A percentile compares a stretch with the other conserved stretches of the same genome.
Conservation (phyloP, 129 eudicot genomes). For the Ambrosia artemisiifolia region DNA sequence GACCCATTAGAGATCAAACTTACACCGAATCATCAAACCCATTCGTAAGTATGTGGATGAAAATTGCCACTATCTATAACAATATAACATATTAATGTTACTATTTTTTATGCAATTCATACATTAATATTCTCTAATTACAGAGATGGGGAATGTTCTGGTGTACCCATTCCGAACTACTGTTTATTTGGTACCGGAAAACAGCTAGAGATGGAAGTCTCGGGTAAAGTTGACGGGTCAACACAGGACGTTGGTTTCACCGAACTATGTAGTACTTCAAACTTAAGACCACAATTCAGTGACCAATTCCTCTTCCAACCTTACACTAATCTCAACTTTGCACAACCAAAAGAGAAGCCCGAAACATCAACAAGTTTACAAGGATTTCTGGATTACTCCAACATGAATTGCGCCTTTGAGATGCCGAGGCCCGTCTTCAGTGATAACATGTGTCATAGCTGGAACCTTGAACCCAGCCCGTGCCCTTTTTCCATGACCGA, state of each 20-base stretch:
- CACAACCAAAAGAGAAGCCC: constrained; percentile 44
- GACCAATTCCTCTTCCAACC: constrained; percentile 56
- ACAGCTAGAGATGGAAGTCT: constrained; percentile 47
- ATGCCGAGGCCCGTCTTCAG: constrained; percentile 51
- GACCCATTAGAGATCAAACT: too few species aligned
- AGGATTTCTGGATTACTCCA: constrained; percentile 47
- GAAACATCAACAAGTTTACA: constrained; percentile 46
- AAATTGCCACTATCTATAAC: too few species aligned
- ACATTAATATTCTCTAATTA: too few species aligned
- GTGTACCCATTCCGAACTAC: constrained; percentile 44
- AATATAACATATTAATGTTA: too few species aligned
- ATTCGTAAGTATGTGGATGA: too few species aligned
- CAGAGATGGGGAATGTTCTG: constrained; percentile 71
- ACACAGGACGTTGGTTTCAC: constrained; percentile 46
- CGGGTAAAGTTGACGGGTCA: constrained; percentile 40
- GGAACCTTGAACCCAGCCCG: constrained; percentile 51
- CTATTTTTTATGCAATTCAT: too few species aligned
- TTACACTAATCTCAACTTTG: constrained; percentile 40
- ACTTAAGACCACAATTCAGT: constrained; percentile 52
- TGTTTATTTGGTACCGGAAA: constrained; percentile 43
- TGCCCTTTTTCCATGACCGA: constrained; percentile 44
- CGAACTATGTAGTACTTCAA: constrained; percentile 50
- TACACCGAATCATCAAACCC: too few species aligned
- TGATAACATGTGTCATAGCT: constrained; percentile 41
- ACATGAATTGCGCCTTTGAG: constrained; percentile 46